Evolutionary conservation across 371 early-diverging fungal genomes (phyloP).

Genomic region (Saksenaea vasiformis): DNA sequence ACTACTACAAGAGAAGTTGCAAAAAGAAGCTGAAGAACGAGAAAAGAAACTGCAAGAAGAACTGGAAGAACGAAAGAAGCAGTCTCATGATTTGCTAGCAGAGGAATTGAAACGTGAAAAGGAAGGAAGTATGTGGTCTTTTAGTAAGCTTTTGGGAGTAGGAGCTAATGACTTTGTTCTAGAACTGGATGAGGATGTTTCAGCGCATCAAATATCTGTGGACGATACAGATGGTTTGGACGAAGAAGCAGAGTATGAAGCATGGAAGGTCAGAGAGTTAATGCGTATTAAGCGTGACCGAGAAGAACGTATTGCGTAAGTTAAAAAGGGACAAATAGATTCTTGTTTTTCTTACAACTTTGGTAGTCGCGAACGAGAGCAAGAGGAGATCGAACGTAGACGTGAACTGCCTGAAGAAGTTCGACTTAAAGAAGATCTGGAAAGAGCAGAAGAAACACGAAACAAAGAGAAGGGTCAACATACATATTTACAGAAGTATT

Average conservation of each 20-base stretch:
- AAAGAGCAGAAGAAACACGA: slow-evolving; percentile 52
- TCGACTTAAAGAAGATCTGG: slow-evolving; percentile 68
- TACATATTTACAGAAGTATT: slow-evolving; percentile 80
- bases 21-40: slow-evolving; percentile 63
- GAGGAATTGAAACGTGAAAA: slow-evolving; percentile 62
- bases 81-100: slow-evolving; percentile 77
- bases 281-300: slow-evolving; percentile 86
- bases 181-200: slow-evolving; percentile 31
- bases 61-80: slow-evolving; percentile 67
- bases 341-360: neutral
- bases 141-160: neutral
- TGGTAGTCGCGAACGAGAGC: slow-evolving; percentile 69
- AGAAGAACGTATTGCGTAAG: slow-evolving; percentile 75
- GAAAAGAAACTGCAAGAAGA: slow-evolving; percentile 51
- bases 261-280: slow-evolving; percentile 93
- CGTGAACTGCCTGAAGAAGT: slow-evolving; percentile 84
- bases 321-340: neutral
- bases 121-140: slow-evolving; percentile 24
- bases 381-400: slow-evolving; percentile 79
- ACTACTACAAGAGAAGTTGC: slow-evolving; percentile 60
- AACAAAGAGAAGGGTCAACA: slow-evolving; percentile 53
- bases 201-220: slow-evolving; percentile 48
- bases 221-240: slow-evolving; percentile 93
- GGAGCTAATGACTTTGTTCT: neutral
- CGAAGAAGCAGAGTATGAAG: slow-evolving; percentile 84